A percentile compares a stretch with the other conserved stretches of the same genome.
phyloP scores from a whole-genome alignment of 179 eudicot species.

The Gypsophila paniculata region DNA sequence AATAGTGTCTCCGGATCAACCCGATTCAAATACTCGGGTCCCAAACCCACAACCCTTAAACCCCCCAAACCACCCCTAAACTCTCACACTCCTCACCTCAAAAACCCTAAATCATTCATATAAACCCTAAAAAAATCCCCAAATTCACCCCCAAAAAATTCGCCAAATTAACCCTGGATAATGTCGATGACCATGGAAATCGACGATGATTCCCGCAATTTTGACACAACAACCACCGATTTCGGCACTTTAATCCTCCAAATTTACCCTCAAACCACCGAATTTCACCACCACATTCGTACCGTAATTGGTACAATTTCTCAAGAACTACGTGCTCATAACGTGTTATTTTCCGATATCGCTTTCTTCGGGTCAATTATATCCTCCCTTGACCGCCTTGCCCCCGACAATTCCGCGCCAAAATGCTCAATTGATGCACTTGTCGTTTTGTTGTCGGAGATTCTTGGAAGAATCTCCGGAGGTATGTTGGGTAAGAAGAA shows the following conservation, averaged over 20 bases:
- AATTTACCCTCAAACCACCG: constrained; percentile 29
- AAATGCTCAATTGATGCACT: constrained; percentile 47
- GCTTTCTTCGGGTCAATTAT: constrained; percentile 70
- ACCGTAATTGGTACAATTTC: constrained; percentile 63
- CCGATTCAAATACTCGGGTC: not conserved
- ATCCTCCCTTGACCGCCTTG: constrained; percentile 54
- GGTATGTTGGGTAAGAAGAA: constrained; percentile 43
- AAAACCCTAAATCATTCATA: not conserved
- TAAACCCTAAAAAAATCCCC: not conserved
- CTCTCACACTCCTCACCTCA: too few species aligned
- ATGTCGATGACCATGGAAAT: constrained; percentile 38
- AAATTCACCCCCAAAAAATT: not conserved
- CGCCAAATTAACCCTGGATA: not conserved
- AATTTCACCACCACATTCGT: constrained; percentile 60
- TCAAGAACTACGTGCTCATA: constrained; percentile 60
- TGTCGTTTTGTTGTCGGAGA: constrained; percentile 37
- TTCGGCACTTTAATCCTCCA: constrained; percentile 47
- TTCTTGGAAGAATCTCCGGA: constrained; percentile 36
- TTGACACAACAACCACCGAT: constrained; percentile 16
- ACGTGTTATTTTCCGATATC: constrained; percentile 44
- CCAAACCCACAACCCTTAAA: not conserved
- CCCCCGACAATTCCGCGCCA: constrained; percentile 19
- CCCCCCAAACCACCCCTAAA: not conserved
- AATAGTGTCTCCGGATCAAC: too few species aligned
- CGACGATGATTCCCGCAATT: constrained; percentile 9